Percentiles rank a stretch among this genome's conserved stretches.
Evolutionary conservation across 2,329 filamentous ascomycete genomes (phyloP).

Genomic region (Diaporthe sp.): DNA sequence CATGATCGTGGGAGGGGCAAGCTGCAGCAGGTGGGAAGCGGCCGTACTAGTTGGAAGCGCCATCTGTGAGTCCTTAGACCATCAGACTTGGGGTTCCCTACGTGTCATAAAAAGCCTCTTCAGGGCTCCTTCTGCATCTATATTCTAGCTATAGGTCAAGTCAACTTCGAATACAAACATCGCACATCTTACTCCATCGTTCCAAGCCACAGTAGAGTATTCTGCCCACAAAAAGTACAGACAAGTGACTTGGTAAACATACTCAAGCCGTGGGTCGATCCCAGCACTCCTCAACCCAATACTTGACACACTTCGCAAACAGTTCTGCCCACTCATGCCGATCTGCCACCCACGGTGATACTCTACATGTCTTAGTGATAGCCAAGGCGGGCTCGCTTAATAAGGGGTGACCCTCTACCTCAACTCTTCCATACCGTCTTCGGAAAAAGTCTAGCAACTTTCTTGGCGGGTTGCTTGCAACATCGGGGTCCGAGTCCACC

Average conservation of each 20-base stretch:
- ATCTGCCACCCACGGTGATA: not conserved
- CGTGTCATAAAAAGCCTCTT: too few relatives aligned
- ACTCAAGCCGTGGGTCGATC: not conserved
- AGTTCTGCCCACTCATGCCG: not conserved
- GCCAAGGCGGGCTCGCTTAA: constrained; percentile 20
- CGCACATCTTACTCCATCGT: not conserved
- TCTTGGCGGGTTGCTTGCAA: not conserved
- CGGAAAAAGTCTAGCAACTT: constrained; percentile 20
- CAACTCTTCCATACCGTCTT: not conserved
- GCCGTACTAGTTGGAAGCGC: too few relatives aligned
- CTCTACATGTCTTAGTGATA: not conserved
- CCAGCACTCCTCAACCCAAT: constrained; percentile 22
- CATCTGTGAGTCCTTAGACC: too few relatives aligned
- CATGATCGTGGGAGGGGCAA: too few relatives aligned
- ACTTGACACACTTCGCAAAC: constrained; percentile 14
- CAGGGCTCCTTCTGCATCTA: not conserved
- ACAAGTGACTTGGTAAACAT: too few relatives aligned
- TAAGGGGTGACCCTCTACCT: not conserved
- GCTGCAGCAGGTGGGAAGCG: too few relatives aligned
- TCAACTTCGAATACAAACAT: not conserved
- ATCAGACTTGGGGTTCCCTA: too few relatives aligned
- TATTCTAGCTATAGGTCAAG: too few relatives aligned
- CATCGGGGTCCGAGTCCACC: constrained; percentile 4
- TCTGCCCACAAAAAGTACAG: not conserved
- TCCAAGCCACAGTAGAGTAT: too few relatives aligned